These are phyloP conservation scores for Starmerella potacharoeniae DNA, from an alignment of 805 yeast genomes.

Conservation along the genomic window DNA sequence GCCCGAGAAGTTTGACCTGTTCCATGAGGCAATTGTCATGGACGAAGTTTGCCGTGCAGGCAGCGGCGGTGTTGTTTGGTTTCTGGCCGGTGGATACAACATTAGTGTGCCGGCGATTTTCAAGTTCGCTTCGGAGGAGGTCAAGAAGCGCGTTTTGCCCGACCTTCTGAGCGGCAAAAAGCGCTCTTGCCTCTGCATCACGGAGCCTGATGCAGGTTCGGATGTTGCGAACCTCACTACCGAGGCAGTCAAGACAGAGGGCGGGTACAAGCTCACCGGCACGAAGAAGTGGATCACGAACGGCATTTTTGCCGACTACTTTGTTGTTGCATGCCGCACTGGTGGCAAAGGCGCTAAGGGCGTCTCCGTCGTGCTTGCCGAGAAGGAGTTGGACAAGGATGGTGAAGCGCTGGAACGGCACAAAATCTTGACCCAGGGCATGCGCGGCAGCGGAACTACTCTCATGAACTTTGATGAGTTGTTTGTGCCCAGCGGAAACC, in stretches of 20 bases:
- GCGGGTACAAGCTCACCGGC: constrained; percentile 34
- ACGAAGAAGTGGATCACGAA: constrained; percentile 39
- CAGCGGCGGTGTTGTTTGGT: constrained; percentile 34
- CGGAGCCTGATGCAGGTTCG: constrained; percentile 37
- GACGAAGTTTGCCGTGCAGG: constrained; percentile 34
- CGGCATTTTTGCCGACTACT: constrained; percentile 35
- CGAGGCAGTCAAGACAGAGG: constrained; percentile 30
- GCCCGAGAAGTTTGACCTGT: constrained; percentile 31
- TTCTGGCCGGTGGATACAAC: constrained; percentile 32
- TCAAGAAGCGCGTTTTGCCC: constrained; percentile 31
- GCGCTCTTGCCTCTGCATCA: constrained; percentile 33
- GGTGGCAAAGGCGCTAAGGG: constrained; percentile 34
- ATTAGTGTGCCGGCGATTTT: constrained; percentile 34
- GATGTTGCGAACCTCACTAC: constrained; percentile 35
- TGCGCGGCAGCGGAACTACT: constrained; percentile 34
- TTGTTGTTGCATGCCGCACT: constrained; percentile 37
- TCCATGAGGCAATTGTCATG: constrained; percentile 32
- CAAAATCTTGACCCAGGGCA: constrained; percentile 33
- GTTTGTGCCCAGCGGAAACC: constrained; percentile 34
- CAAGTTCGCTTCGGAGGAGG: constrained; percentile 27
- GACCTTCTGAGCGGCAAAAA: constrained; percentile 30
- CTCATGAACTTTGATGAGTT: constrained; percentile 35
- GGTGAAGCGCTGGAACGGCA: constrained; percentile 28
- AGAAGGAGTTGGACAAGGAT: constrained; percentile 26
- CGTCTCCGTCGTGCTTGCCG: constrained; percentile 32